Base-by-base conservation (phyloP, 2,329 filamentous ascomycete genomes). In the Ophiocordyceps camponoti-floridani region DNA sequence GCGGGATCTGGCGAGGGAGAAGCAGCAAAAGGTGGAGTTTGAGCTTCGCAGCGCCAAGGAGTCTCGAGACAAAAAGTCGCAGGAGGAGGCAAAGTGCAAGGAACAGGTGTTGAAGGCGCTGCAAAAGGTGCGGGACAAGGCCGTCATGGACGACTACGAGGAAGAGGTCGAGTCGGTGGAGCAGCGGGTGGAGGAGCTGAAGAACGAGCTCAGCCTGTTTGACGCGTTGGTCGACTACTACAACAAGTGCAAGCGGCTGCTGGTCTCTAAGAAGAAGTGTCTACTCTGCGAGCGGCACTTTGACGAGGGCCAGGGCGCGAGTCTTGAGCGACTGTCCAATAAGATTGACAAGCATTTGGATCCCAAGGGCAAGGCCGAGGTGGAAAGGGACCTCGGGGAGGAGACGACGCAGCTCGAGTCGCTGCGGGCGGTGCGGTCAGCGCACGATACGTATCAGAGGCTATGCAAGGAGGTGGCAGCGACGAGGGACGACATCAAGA, bases 21-120 rank as follows among this genome's bases (percentile, higher is more conserved):
- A 88, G 53, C 69, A 89, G 28, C 81, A 85, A 54, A 81, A 88
- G 51, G 64, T 86, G 11, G 82, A 87, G 48, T 86, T 77, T 59
- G 79, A 77, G 53, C 65, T 93, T 31, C 79, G 77, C 41, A 79
- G 69, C 42, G 64, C 72, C 23, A 77, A 75, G 41, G 75, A 77
- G n/a, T 75, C 74, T 12, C 66, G 81, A 26, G 75, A 72, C 51
- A 75, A 75, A 55, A 80, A 80, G 51, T 67, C 73, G 13, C 64
- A 71, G 28, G 82, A 87, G 47, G 66, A 76, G 40, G 65, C 75
- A 35, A 66, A 66, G 28, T 81, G 76, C 55, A 74, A 83, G 47
- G 64, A 72, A 35, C 70, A 63, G 12, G 73, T 80, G 0, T 51
- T 73, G 23, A 54, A 56, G 10, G 73, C 68, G 16, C 65, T 80